Percentiles rank a stretch among this genome's conserved stretches.
Conservation (phyloP, 2,329 filamentous ascomycete genomes). For the Tolypocladium inflatum region DNA sequence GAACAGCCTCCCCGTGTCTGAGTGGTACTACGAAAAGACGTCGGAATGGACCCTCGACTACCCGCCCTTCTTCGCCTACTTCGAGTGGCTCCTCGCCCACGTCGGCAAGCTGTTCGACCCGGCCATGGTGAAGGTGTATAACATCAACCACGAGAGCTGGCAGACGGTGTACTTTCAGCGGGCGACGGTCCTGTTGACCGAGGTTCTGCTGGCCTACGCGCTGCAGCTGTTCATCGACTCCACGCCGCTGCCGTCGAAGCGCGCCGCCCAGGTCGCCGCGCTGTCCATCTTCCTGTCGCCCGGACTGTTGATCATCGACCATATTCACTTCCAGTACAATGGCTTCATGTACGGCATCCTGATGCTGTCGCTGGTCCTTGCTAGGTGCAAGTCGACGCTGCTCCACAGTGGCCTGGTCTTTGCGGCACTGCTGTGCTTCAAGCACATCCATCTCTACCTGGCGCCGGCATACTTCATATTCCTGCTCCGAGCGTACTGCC, state of each 20-base stretch:
- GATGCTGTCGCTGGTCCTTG: conserved; percentile 75
- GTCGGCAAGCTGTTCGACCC: conserved; percentile 68
- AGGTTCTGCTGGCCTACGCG: conserved; percentile 75
- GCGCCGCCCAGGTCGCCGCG: conserved; percentile 74
- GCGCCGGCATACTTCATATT: conserved; percentile 94
- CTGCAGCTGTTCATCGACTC: conserved; percentile 74
- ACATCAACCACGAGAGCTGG: conserved; percentile 83
- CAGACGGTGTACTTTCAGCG: conserved; percentile 91
- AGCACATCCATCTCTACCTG: conserved; percentile 96
- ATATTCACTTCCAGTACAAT: conserved; percentile 99
- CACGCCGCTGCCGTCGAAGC: conserved; percentile 53
- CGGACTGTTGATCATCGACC: conserved; percentile 91
- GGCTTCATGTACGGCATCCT: conserved; percentile 90
- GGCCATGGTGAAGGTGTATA: conserved; percentile 70
- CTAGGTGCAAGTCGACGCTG: conserved; percentile 64
- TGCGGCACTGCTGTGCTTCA: conserved; percentile 79
- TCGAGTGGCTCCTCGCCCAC: conserved; percentile 88
- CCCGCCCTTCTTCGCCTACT: conserved; percentile 94
- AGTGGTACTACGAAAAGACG: conserved; percentile 96
- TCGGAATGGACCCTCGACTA: conserved; percentile 99
- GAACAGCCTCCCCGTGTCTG: conserved; percentile 70
- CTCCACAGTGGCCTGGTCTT: conserved; percentile 76
- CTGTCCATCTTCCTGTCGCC: conserved; percentile 87
- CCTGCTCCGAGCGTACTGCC: conserved; percentile 79
- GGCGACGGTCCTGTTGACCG: conserved; percentile 74